Base-by-base conservation (phyloP, 768 basidiomycete genomes). In the Macrolepiota fuliginosa region DNA sequence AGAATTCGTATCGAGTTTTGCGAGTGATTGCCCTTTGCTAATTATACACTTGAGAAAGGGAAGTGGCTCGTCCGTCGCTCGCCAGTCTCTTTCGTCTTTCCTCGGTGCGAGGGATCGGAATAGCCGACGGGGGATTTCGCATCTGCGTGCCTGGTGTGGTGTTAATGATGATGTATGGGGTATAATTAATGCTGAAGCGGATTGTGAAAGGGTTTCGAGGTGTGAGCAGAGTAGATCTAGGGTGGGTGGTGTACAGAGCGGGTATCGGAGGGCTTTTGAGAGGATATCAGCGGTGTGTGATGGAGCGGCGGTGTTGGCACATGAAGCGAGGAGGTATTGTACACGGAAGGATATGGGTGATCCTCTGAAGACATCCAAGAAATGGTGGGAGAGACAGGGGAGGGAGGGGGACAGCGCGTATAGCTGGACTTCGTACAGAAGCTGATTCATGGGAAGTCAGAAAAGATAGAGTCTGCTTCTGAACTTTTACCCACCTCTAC, bases 391-490 rank as follows among this genome's bases (percentile, higher is more conserved):
- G 35, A 83, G 75, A 54, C 73, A 72, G 0, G 93, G 92, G 7
- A 97, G 75, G 37, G 75, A 67, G 17, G 83, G 77, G 2, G 91
- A 92, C 5, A 85, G 74, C 0, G 92, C 86, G 64, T 79, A 79
- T 17, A 91, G 80, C 65, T 94, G 90, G 13, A 96, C 81, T 59
- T 94, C 85, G 66, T 90, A 88, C 0, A 96, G 73, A 9, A 98
- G 79, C 94, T 61, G 15, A 27, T 17, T 6, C 7, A 37, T 25
- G 4, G 11, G 66, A 36, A 39, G 53, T 37, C 19, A 55, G 24
- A 42, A 67, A 67, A 58, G 67, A 46, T 11, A 29, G 22, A 57
- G 29, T 32, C 29, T 32, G 29, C 7, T 32, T 32, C 29, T 32
- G 29, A 32, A 32, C 29, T 32, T 3, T 47, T 11, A 4, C 60